phyloP scores from a whole-genome alignment of 441 rosid species.

The Pelargonium citronellum region DNA sequence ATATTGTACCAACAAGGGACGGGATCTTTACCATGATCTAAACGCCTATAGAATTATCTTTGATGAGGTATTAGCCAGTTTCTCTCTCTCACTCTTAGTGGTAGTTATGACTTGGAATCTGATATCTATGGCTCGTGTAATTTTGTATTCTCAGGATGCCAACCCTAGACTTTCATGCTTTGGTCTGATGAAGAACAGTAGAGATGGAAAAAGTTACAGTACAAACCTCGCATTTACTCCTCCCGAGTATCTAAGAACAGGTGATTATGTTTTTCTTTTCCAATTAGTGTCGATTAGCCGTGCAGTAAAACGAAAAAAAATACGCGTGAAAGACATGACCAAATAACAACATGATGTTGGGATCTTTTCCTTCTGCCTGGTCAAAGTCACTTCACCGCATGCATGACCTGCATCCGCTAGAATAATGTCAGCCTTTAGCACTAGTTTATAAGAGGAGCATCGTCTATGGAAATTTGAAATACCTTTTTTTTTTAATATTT shows the following conservation, averaged over 20 bases:
- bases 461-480: too few species aligned
- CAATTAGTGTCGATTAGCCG: too few species aligned
- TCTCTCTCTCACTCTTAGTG: background rate
- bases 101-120: background rate
- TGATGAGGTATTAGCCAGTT: slow-evolving; percentile 39
- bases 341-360: too few species aligned
- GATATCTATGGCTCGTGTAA: background rate
- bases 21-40: slow-evolving; percentile 68
- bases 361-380: too few species aligned
- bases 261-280: slow-evolving; percentile 21
- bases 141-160: slow-evolving; percentile 32
- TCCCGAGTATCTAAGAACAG: slow-evolving; percentile 61
- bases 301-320: too few species aligned
- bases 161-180: slow-evolving; percentile 64
- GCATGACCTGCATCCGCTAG: too few species aligned
- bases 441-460: too few species aligned
- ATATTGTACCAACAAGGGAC: slow-evolving; percentile 48
- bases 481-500: too few species aligned
- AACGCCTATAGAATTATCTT: slow-evolving; percentile 68
- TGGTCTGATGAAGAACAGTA: slow-evolving; percentile 63
- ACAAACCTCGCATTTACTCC: slow-evolving; percentile 65
- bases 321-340: too few species aligned
- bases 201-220: slow-evolving; percentile 54
- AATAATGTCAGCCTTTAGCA: too few species aligned
- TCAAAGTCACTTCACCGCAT: too few species aligned